These are phyloP conservation scores for Talaromyces thailandensis DNA, from an alignment of 495 filamentous ascomycete species.

Conservation along the genomic window DNA sequence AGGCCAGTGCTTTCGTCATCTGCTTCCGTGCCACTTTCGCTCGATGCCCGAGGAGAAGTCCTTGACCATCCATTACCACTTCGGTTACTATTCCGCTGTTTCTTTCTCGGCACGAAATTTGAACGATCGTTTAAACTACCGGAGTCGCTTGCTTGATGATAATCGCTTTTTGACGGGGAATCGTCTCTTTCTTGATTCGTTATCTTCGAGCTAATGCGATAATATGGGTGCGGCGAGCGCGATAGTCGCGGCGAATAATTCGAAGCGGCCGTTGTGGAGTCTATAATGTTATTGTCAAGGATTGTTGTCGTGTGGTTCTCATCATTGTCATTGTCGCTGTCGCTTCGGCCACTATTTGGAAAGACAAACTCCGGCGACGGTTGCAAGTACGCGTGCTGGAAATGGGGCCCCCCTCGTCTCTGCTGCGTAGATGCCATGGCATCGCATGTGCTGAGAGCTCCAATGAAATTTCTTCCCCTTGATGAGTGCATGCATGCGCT, in stretches of 20 bases:
- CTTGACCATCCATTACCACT: conserved; percentile 10
- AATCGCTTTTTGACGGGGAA: conserved; percentile 16
- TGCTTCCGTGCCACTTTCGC: conserved; percentile 86
- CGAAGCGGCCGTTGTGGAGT: neutral
- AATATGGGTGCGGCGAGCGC: conserved; percentile 73
- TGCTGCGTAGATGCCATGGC: conserved; percentile 32
- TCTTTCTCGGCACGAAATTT: conserved; percentile 3
- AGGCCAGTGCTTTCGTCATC: conserved; percentile 71
- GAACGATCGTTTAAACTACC: conserved; percentile 6
- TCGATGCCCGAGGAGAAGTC: conserved; percentile 45
- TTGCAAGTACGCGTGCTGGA: conserved; percentile 8
- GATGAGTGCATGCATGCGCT: conserved; percentile 1
- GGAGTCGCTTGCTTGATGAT: conserved; percentile 12
- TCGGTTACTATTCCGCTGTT: neutral
- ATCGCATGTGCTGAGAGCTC: conserved; percentile 16
- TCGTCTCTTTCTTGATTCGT: conserved; percentile 11
- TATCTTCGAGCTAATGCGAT: conserved; percentile 34
- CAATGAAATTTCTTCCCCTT: neutral
- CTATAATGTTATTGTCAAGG: neutral
- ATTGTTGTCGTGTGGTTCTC: neutral
- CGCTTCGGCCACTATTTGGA: neutral
- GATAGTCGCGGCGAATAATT: conserved; percentile 31
- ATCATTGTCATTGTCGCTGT: neutral
- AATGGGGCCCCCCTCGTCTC: conserved; percentile 20
- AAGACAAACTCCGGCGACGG: conserved; percentile 13